Conservation (phyloP, 306 rosid genomes). For the Quercus robur region DNA sequence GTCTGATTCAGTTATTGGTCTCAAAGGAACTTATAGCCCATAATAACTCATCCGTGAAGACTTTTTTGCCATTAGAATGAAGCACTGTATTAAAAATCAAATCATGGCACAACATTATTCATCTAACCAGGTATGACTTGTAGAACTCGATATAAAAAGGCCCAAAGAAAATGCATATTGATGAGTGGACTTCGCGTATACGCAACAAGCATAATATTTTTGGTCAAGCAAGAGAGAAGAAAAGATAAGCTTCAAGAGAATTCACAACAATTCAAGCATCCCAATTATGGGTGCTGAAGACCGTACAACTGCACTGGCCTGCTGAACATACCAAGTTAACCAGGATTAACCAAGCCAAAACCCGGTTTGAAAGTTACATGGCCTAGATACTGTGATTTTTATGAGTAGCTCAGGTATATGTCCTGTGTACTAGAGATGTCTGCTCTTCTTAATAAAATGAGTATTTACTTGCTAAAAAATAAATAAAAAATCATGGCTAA, state of each 20-base stretch:
- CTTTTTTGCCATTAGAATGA: not conserved
- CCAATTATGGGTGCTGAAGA: not conserved
- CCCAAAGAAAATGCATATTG: not conserved
- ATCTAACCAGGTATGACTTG: not conserved
- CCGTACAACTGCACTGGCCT: not conserved
- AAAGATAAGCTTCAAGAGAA: not conserved
- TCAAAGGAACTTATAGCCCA: not conserved
- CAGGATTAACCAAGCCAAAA: not conserved
- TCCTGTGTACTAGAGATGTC: too few relatives aligned
- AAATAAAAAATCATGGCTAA: not conserved
- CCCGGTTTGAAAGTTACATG: not conserved
- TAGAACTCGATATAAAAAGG: not conserved
- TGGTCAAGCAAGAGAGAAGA: not conserved
- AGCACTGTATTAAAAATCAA: slow-evolving; percentile 1
- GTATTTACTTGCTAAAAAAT: too few relatives aligned
- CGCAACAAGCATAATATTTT: not conserved
- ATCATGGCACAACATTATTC: slow-evolving; percentile 9
- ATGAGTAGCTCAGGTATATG: too few relatives aligned
- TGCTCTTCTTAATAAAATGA: too few relatives aligned
- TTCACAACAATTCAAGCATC: not conserved
- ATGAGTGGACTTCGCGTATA: not conserved
- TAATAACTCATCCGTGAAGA: not conserved
- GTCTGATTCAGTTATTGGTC: not conserved
- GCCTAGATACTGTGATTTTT: not conserved
- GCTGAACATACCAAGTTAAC: not conserved